Evolutionary conservation across 345 rosid genomes (phyloP), one percentile per base, ranked within the genome.

Genomic region (Odontarrhena argentea): DNA sequence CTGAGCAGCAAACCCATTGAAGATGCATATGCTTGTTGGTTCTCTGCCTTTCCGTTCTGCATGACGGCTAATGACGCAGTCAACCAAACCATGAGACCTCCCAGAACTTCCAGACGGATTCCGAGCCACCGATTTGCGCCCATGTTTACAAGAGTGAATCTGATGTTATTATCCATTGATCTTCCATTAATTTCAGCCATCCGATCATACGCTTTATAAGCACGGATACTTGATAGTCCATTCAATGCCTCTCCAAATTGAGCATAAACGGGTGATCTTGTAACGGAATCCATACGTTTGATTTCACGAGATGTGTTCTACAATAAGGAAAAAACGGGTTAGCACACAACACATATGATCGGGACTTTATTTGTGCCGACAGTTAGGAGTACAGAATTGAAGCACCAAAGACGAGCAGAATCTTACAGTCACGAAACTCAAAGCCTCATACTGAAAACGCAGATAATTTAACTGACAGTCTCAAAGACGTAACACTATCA

Each of bases 251-350:
- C 99, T 37, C 99, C 91, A 76, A 94, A 94, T 69, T 94, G 99
- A 61, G 99, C 99, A 79, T 94, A 91, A 54, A 94, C 96, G 1
- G 99, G 99, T n/a, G 99, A 94, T 84, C 99, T 87, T 26, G 87
- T 76, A 53, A 86, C 59, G 35, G 99, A 94, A 74, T 94, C 99
- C 80, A 94, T 69, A 59, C 99, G 95, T 80, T 94, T 94, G 58
- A 94, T 85, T 80, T 94, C 99, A 62, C 99, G 99, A 0, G 99
- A 89, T 6, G 99, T 91, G 85, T 84, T 91, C 99, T 94, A 67
- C 53, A 75, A 9, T 11, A 56, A 64, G 24, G 43, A 36, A 76
- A 75, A 64, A 68, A 38, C 22, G 40, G 22, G 55, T 62, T 55
- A 37, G 7, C 38, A 63, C 56, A 53, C 69, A 67, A 13, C 40